Base-by-base conservation (phyloP, 2,329 filamentous ascomycete species). In the Pestalotiopsis sp. region DNA sequence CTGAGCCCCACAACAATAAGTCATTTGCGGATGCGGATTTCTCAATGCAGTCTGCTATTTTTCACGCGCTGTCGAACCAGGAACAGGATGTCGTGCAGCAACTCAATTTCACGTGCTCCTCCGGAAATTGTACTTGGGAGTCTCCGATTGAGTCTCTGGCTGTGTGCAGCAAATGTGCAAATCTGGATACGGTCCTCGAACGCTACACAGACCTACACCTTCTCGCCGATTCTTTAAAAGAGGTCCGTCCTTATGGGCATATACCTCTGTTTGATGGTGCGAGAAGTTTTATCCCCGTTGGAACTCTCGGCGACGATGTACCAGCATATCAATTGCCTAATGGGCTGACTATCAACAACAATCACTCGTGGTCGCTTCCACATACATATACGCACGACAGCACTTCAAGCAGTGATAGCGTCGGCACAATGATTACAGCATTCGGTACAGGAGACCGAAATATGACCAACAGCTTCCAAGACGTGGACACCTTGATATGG, bases 401-500 rank as follows among this genome's bases (percentile, higher is more conserved):
- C 24, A 24, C 24, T 24, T 24, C 24, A 24, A 24, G 24, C 24
- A 24, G 24, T 24, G 24, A 24, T 24, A 24, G 24, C 24, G 24
- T 24, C 24, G 11, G 65, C 11, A 17, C 22, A 1, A n/a, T 63
- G 17, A 66, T 66, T 39, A 62, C 58, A 9, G n/a, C 58, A 17
- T 56, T 55, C 17, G 60, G 57, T n/a, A 66, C 57, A 4, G 58
- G 24, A 0, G 26, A 66, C n/a, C 39, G 24, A 2, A 62, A 17
- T 40, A 17, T 38, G 26, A 66, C 57, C 1, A 24, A 62, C 17
- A 62, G 22, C 9, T 17, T 66, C 24, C 39, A 14, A 39, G 57
- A 66, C n/a, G 13, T 52, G 4, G 65, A 66, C 14, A 66, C 26
- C 3, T 39, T 66, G 7, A 35, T 66, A 24, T 62, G 65, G 64